phyloP scores from a whole-genome alignment of 2,329 filamentous ascomycete species.

The Cryphonectria naterciae region DNA sequence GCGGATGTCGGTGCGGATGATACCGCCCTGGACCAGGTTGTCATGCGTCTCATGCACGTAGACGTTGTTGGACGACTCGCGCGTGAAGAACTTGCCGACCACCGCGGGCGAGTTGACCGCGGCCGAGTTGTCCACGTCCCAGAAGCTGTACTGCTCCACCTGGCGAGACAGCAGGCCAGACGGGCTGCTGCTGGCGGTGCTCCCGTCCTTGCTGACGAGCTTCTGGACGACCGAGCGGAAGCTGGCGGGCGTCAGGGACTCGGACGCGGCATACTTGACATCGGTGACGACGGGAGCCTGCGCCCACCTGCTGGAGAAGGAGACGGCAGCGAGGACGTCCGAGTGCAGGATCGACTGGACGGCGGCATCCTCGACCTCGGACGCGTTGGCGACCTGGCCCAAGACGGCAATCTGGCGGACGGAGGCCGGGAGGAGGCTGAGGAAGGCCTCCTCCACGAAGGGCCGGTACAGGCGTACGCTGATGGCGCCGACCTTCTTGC shows the following conservation, averaged over 20 bases:
- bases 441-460: slow-evolving; percentile 92
- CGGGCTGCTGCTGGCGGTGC: slow-evolving; percentile 49
- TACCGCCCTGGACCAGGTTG: slow-evolving; percentile 74
- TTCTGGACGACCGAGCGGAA: slow-evolving; percentile 56
- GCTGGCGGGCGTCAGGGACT: slow-evolving; percentile 59
- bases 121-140: slow-evolving; percentile 80
- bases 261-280: slow-evolving; percentile 82
- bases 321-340: slow-evolving; percentile 85
- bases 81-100: slow-evolving; percentile 65
- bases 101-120: slow-evolving; percentile 67
- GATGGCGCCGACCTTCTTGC: slow-evolving; percentile 81
- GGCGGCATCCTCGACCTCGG: slow-evolving; percentile 73
- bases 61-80: slow-evolving; percentile 69
- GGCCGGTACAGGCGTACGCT: slow-evolving; percentile 93
- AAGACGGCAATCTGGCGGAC: slow-evolving; percentile 80
- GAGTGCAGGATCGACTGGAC: slow-evolving; percentile 85
- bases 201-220: slow-evolving; percentile 49
- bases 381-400: slow-evolving; percentile 80
- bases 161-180: slow-evolving; percentile 52
- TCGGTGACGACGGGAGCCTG: slow-evolving; percentile 71
- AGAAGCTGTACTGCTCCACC: slow-evolving; percentile 88
- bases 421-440: slow-evolving; percentile 77
- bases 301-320: slow-evolving; percentile 73
- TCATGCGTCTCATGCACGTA: slow-evolving; percentile 65
- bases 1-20: slow-evolving; percentile 82